Evolutionary conservation across 345 rosid species (phyloP), one percentile per base, ranked within the genome.

Genomic region (Pelargonium nanum): DNA sequence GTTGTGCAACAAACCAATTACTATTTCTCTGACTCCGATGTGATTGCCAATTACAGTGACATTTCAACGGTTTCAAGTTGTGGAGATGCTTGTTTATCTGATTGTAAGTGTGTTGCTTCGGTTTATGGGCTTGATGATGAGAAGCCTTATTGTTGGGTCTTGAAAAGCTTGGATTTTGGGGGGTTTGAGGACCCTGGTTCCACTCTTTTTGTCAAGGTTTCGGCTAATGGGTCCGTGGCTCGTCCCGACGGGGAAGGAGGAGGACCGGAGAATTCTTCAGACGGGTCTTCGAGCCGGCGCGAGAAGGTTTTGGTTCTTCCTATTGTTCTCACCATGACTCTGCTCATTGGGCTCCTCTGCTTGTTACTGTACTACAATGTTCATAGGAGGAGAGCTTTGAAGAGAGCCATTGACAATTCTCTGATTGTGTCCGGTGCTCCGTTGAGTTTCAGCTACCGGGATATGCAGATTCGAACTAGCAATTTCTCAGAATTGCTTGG

Each of bases 121-220:
- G 89, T 92, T 59, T 88, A 83, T 19, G 98, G 96, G 22, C 79
- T 92, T 53, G 86, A 92, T 20, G 95, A 85, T 3, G 98, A 88
- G 72, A 83, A 77, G 32, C 89, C 98, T 64, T 92, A 88, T 22
- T 92, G 98, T 63, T 92, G 98, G 96, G 72, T 86, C 51, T 64
- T 86, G 57, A 82, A 74, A 74, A 80, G 79, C 63, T 64, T 92
- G 32, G 85, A 88, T 34, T 83, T 85, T 61, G 96, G 98, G 1
- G 95, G 96, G 25, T 88, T 80, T 54, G 78, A 76, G 75, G 96
- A 92, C 64, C 69, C 93, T 17, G 77, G 95, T 13, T 79, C 96
- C 20, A 86, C 91, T 56, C 74, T 92, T 66, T 88, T 92, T 26
- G 82, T 86, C 53, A 92, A 86, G 68, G 79, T 76, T 45, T 67